Base-by-base conservation (phyloP, 805 yeast species). In the Millerozyma acaciae region DNA sequence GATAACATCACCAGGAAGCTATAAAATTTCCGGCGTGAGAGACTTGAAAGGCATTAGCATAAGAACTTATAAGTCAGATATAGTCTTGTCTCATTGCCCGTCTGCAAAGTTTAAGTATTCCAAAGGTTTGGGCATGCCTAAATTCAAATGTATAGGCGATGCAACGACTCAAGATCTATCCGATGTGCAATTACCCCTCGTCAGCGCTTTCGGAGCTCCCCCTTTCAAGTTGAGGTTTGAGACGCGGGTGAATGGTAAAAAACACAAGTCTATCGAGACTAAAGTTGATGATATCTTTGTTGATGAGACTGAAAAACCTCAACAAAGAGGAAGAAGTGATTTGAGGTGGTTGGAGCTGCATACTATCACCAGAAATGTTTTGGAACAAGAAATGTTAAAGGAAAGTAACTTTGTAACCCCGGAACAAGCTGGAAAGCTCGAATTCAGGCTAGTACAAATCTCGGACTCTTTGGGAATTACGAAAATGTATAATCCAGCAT, bases 21-120 rank as follows among this genome's bases (percentile, higher is more conserved):
- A 93, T 57, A 76, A 74, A 37, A 69, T 93, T 3, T 65, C 60
- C 16, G 70, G 74, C 34, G 93, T 89, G 5, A 51, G 70, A 2
- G 98, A 93, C 52, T 45, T 51, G 18, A 78, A 78, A 35, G 75
- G 75, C 27, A 62, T 83, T 21, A 73, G 71, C 12, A 73, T 85
- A 21, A 73, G 84, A 45, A 65, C 78, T 2, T 73, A 68, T 41
- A 75, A 72, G 39, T 74, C 83, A 1, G 80, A 78, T 32, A 66
- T 87, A 21, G 50, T 82, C 13, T 67, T 93, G 6, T 79, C 94
- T 3, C 54, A 68, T 26, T 90, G 98, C 55, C 98, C 98, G 1
- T 63, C 62, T 3, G 95, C 86, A 0, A 56, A 66, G 14, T 72
- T 87, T 34, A 44, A 42, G 2, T 57, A 64, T 16, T 65, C 72